Evolutionary conservation across 2,329 filamentous ascomycete species (phyloP), one percentile per base, ranked within the genome.

Genomic region (Fonsecaea multimorphosa): DNA sequence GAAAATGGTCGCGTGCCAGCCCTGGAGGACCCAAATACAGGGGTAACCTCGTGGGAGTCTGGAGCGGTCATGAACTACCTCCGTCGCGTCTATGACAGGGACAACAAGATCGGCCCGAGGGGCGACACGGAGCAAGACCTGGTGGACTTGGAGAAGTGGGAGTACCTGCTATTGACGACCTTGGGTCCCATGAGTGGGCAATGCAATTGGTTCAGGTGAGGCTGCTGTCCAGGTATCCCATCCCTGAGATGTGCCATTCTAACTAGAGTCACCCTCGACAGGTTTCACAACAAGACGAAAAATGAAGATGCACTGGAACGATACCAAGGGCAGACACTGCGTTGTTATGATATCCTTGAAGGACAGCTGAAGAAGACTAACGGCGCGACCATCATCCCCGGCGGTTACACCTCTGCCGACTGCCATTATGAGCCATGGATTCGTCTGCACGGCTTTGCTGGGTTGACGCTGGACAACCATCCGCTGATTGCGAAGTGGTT

Each of bases 121-220:
- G 76, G 75, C 0, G 63, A 65, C 24, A 72, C 63, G 3, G 77
- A 79, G 46, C 80, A 82, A 63, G 79, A 79, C 22, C 61, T 71
- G 2, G 79, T 81, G 0, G 79, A 81, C 64, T 80, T 81, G 46
- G 80, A 82, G 52, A 81, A 81, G 66, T 82, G 80, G 81, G 77
- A 77, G 57, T 80, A 78, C 65, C 80, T 82, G 64, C 69, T 81
- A 24, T 64, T 82, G 22, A 76, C 75, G 0, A 79, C 77, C 0
- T 65, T 81, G 52, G 80, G 76, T 0, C 80, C 80, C 0, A 80
- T 81, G 78, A 77, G 73, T 58, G 79, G 77, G 24, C 75, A 78
- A 69, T 68, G 71, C 2, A 79, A 78, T 64, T 81, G 79, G 79
- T 81, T 78, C 67, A 72, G 72, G 67, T 76, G 44, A 71, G 61